Conservation (phyloP, 1,284 basidiomycete species). For the Mrakiaceae sp. region DNA sequence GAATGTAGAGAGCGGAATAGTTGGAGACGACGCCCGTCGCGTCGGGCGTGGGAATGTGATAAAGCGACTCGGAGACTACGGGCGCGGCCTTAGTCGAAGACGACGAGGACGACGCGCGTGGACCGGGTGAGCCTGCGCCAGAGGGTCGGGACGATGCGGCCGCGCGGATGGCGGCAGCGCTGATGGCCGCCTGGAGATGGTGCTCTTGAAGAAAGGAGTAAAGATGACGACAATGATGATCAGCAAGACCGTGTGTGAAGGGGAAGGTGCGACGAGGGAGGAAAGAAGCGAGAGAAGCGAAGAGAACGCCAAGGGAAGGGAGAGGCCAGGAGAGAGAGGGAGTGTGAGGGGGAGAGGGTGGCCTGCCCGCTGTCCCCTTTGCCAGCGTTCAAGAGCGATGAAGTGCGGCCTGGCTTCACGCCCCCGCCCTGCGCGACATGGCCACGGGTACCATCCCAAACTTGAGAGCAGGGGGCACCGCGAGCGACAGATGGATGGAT, state of each 20-base stretch:
- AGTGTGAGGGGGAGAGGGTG: background rate
- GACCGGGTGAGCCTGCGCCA: constrained; percentile 19
- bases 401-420: too few relatives aligned
- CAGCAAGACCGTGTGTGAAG: background rate
- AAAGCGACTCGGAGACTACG: constrained; percentile 35
- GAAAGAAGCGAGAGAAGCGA: constrained; percentile 42
- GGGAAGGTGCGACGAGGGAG: constrained; percentile 35
- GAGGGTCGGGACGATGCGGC: constrained; percentile 32
- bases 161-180: constrained; percentile 35
- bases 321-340: constrained; percentile 38
- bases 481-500: background rate
- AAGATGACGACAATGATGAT: background rate
- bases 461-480: too few relatives aligned
- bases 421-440: too few relatives aligned
- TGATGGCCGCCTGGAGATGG: constrained; percentile 75
- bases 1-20: constrained; percentile 58
- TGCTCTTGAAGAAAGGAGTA: constrained; percentile 47
- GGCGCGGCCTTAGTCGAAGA: constrained; percentile 14
- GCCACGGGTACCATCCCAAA: too few relatives aligned
- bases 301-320: constrained; percentile 29
- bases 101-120: constrained; percentile 25
- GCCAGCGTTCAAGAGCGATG: too few relatives aligned
- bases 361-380: background rate
- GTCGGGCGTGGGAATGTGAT: constrained; percentile 85
- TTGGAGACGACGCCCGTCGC: constrained; percentile 63